Conservation (phyloP, 345 rosid genomes). For the Heritiera littoralis region DNA sequence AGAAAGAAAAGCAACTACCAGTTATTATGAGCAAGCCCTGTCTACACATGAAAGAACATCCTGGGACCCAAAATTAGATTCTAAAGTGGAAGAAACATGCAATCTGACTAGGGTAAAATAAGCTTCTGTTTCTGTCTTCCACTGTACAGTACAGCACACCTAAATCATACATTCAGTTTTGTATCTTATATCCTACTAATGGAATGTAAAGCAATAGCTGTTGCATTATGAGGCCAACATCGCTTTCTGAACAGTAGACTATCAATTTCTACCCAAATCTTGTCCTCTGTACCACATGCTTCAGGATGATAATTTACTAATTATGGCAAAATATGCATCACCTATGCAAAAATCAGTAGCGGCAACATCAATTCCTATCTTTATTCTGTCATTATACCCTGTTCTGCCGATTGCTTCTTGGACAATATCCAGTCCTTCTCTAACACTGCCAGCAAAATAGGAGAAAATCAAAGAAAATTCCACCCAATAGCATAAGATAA, state of each 20-base stretch:
- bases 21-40: constrained; percentile 14
- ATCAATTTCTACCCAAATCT: neutral
- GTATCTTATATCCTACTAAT: constrained; percentile 8
- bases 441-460: constrained; percentile 56
- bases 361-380: constrained; percentile 87
- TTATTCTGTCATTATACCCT: constrained; percentile 74
- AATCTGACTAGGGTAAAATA: neutral
- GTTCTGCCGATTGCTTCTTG: constrained; percentile 93
- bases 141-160: neutral
- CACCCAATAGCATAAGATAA: constrained; percentile 1
- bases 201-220: neutral
- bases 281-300: neutral
- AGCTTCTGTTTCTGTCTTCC: neutral
- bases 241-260: neutral
- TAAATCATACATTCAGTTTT: neutral
- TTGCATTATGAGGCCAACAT: neutral
- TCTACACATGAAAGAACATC: constrained; percentile 15
- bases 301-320: constrained; percentile 1
- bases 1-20: constrained; percentile 5
- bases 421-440: constrained; percentile 89
- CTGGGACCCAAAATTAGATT: neutral
- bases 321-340: constrained; percentile 36
- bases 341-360: constrained; percentile 91
- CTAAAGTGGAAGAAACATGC: neutral
- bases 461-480: constrained; percentile 11